These are phyloP conservation scores for Komagataella pastoris DNA, from an alignment of 805 yeast species.

Conservation along the genomic window DNA sequence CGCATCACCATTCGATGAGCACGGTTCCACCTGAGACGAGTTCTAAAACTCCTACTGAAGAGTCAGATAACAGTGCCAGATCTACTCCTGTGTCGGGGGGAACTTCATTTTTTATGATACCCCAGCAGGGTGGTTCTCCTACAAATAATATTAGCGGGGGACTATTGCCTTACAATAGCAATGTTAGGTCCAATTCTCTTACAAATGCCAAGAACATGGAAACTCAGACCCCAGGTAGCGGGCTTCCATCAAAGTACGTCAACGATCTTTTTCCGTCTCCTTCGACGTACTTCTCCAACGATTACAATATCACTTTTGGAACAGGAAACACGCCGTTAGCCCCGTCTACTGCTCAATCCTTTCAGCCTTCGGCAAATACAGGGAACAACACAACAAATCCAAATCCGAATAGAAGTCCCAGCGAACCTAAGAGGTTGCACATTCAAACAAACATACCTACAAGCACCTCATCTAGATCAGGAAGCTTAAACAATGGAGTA, in stretches of 20 bases:
- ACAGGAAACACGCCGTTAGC: conserved; percentile 24
- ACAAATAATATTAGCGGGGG: conserved; percentile 4
- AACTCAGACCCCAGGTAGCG: conserved; percentile 59
- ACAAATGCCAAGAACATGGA: conserved; percentile 13
- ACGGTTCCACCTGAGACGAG: neutral
- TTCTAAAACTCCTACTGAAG: neutral
- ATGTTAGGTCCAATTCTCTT: neutral
- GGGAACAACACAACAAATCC: neutral
- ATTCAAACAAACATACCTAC: neutral
- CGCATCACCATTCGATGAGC: neutral
- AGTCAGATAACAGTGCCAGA: neutral
- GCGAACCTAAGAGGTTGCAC: neutral
- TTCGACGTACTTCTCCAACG: conserved; percentile 53
- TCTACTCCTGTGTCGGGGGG: neutral
- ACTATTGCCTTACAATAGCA: neutral
- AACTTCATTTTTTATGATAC: neutral
- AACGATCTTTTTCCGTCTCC: conserved; percentile 75
- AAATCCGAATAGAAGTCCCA: neutral
- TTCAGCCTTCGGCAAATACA: neutral
- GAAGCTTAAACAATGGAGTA: neutral
- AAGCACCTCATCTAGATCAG: neutral
- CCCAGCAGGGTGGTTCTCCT: neutral
- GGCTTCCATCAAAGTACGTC: conserved; percentile 59
- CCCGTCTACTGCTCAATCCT: conserved; percentile 13
- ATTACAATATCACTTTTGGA: conserved; percentile 37